Evolutionary conservation across 2,329 filamentous ascomycete genomes (phyloP).

Genomic region (Fonsecaea erecta): DNA sequence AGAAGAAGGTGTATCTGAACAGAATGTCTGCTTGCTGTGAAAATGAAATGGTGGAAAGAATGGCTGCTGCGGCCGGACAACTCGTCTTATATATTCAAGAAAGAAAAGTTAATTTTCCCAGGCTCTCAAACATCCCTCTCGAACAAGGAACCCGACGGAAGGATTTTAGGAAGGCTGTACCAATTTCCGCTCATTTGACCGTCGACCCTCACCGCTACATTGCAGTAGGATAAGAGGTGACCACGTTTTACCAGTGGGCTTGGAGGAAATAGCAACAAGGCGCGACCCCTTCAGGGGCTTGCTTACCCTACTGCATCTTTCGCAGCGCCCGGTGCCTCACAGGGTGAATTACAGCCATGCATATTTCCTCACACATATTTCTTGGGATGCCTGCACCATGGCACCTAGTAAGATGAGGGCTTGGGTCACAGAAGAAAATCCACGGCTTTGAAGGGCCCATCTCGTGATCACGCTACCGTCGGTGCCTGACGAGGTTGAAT

Average conservation of each 20-base stretch:
- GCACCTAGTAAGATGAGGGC: not conserved
- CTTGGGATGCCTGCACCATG: not conserved
- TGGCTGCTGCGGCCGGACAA: not conserved
- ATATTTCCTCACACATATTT: not conserved
- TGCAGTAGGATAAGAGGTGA: not conserved
- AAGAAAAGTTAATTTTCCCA: not conserved
- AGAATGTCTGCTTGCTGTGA: not conserved
- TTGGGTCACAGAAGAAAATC: not conserved
- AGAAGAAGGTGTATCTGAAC: not conserved
- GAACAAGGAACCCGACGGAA: not conserved
- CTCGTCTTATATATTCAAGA: not conserved
- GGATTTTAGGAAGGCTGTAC: not conserved
- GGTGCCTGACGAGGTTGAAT: not conserved
- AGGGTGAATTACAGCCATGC: not conserved
- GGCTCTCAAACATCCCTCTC: not conserved
- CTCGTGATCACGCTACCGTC: not conserved
- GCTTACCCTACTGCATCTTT: constrained; percentile 10
- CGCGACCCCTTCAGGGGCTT: constrained; percentile 5
- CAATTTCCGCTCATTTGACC: not conserved
- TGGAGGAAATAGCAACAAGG: not conserved
- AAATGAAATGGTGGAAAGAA: not conserved
- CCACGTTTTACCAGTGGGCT: constrained; percentile 1
- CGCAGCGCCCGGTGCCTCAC: not conserved
- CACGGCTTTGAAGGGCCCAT: not conserved
- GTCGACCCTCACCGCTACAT: constrained; percentile 8